Evolutionary conservation across 345 rosid genomes (phyloP).

Genomic region (Rhizophora mangle): DNA sequence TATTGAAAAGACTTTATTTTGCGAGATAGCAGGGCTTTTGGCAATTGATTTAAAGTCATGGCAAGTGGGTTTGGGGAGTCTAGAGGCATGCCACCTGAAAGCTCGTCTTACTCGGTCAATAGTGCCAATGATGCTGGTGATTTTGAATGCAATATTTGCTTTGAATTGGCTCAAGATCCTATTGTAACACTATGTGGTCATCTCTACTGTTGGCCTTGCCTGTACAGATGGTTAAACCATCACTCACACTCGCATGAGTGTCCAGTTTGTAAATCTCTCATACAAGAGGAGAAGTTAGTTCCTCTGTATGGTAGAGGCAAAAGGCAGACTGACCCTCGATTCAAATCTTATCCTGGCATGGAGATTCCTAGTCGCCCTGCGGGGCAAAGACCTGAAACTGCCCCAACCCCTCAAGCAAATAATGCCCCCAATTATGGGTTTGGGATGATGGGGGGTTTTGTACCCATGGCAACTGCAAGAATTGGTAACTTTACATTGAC

Average conservation of each 20-base stretch:
- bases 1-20: not conserved
- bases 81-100: slow-evolving; percentile 31
- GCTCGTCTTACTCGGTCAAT: slow-evolving; percentile 34
- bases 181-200: slow-evolving; percentile 89
- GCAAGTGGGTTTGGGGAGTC: slow-evolving; percentile 53
- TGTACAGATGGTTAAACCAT: slow-evolving; percentile 77
- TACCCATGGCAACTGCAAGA: slow-evolving; percentile 63
- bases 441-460: slow-evolving; percentile 69
- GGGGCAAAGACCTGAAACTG: slow-evolving; percentile 79
- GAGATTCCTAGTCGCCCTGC: slow-evolving; percentile 65
- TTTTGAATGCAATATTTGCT: slow-evolving; percentile 95
- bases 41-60: slow-evolving; percentile 29
- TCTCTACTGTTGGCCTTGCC: slow-evolving; percentile 91
- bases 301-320: slow-evolving; percentile 97
- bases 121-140: slow-evolving; percentile 57
- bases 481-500: slow-evolving; percentile 64
- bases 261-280: slow-evolving; percentile 87
- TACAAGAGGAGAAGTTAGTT: slow-evolving; percentile 82
- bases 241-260: slow-evolving; percentile 90
- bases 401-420: slow-evolving; percentile 46
- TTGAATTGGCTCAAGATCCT: slow-evolving; percentile 87
- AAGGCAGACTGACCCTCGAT: slow-evolving; percentile 64
- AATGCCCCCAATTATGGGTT: slow-evolving; percentile 51
- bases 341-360: slow-evolving; percentile 62
- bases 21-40: not conserved